Conservation (phyloP, 345 rosid genomes). For the Moricandia arvensis region DNA sequence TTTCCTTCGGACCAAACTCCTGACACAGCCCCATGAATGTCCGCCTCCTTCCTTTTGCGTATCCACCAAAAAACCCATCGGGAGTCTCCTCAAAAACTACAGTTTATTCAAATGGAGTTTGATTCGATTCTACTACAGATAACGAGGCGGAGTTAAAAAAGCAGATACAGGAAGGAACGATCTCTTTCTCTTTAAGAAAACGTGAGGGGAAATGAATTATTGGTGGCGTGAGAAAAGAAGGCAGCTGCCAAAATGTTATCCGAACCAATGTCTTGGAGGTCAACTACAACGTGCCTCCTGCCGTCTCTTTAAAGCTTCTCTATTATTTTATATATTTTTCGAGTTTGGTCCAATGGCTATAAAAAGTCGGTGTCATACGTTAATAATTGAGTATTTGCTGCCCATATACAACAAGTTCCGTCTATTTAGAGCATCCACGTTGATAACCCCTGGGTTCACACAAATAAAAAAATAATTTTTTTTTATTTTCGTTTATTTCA, state of each 20-base stretch:
- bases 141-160: background rate
- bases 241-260: background rate
- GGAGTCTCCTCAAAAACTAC: background rate
- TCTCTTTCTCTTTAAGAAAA: background rate
- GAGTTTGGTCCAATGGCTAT: background rate
- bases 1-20: constrained; percentile 69
- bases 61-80: constrained; percentile 56
- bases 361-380: background rate
- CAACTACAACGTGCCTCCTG: background rate
- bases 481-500: too few relatives aligned
- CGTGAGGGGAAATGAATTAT: background rate
- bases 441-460: too few relatives aligned
- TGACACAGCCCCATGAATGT: constrained; percentile 49
- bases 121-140: background rate
- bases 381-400: too few relatives aligned
- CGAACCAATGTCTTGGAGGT: background rate
- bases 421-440: too few relatives aligned
- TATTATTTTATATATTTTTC: background rate
- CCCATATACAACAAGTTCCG: too few relatives aligned
- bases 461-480: too few relatives aligned
- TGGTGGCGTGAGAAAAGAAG: background rate
- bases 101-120: background rate
- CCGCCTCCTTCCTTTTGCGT: constrained; percentile 48
- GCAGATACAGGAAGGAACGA: background rate
- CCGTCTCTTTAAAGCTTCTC: background rate